Percentiles rank a stretch among this genome's conserved stretches.
phyloP scores from a whole-genome alignment of 441 rosid species.

The Gossypium trilobum region DNA sequence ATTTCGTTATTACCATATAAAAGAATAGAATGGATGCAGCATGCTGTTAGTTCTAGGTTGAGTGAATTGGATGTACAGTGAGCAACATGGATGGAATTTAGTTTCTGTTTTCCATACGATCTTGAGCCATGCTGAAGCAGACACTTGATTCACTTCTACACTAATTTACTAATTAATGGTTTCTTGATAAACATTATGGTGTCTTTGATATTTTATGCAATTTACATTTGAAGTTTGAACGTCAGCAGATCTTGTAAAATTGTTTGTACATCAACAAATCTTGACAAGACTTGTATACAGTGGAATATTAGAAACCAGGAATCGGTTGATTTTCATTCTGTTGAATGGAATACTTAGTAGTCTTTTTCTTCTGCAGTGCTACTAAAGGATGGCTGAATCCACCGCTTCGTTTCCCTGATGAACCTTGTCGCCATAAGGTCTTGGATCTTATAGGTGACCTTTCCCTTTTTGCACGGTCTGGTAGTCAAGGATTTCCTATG shows the following conservation, averaged over 20 bases:
- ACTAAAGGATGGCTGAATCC: conserved; percentile 83
- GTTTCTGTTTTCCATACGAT: not conserved
- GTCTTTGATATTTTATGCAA: not conserved
- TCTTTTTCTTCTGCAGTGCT: conserved; percentile 31
- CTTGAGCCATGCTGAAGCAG: not conserved
- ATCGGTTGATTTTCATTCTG: not conserved
- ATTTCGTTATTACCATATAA: not conserved
- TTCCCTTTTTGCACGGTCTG: conserved; percentile 53
- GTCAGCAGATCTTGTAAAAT: not conserved
- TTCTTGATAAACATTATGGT: not conserved
- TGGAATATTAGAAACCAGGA: not conserved
- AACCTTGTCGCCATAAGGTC: conserved; percentile 83
- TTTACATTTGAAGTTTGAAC: not conserved
- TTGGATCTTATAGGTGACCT: conserved; percentile 86
- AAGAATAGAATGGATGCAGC: not conserved
- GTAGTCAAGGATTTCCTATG: conserved; percentile 77
- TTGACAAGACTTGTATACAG: not conserved
- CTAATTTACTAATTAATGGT: not conserved
- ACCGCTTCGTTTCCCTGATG: conserved; percentile 54
- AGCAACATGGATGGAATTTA: not conserved
- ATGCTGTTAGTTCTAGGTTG: conserved; percentile 1
- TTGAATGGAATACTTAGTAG: not conserved
- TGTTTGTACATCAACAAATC: not conserved
- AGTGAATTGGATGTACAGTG: not conserved
- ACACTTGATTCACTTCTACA: not conserved